Percentiles rank a stretch among this genome's conserved stretches.
phyloP scores from a whole-genome alignment of 106 monocot species.

The Gastrodia elata region DNA sequence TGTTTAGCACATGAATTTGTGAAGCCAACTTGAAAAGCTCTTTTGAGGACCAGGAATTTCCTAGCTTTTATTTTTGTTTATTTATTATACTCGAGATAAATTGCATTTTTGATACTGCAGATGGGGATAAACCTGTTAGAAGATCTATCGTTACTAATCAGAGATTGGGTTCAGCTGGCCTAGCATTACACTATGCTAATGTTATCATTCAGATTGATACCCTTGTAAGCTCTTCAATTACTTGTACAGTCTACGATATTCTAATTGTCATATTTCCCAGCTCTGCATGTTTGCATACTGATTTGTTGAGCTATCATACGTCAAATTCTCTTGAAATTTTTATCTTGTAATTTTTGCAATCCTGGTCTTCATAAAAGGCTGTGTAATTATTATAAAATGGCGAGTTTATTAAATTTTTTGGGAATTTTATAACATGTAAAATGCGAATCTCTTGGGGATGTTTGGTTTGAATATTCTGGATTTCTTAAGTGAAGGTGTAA shows the following conservation, averaged over 20 bases:
- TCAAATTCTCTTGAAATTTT: background rate
- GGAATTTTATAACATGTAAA: background rate
- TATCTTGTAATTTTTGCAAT: background rate
- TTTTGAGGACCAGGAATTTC: background rate
- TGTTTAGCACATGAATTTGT: background rate
- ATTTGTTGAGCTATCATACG: background rate
- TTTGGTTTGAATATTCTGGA: too few species aligned
- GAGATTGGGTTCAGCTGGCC: slow-evolving; percentile 74
- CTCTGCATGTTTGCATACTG: background rate
- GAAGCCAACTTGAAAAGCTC: background rate
- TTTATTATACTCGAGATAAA: background rate
- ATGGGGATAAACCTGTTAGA: slow-evolving; percentile 32
- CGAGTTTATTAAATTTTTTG: background rate
- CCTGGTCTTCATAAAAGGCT: background rate
- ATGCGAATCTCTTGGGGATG: background rate
- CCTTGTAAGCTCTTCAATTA: slow-evolving; percentile 35
- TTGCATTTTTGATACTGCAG: slow-evolving; percentile 25
- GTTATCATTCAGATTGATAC: slow-evolving; percentile 91
- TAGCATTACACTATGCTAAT: slow-evolving; percentile 94
- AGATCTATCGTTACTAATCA: slow-evolving; percentile 23
- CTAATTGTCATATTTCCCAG: background rate
- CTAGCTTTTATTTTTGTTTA: background rate
- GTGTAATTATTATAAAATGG: background rate
- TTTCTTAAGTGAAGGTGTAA: too few species aligned
- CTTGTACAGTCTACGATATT: background rate